Conservation (phyloP, 139 green algal species). For the Chlorella ohadii region DNA sequence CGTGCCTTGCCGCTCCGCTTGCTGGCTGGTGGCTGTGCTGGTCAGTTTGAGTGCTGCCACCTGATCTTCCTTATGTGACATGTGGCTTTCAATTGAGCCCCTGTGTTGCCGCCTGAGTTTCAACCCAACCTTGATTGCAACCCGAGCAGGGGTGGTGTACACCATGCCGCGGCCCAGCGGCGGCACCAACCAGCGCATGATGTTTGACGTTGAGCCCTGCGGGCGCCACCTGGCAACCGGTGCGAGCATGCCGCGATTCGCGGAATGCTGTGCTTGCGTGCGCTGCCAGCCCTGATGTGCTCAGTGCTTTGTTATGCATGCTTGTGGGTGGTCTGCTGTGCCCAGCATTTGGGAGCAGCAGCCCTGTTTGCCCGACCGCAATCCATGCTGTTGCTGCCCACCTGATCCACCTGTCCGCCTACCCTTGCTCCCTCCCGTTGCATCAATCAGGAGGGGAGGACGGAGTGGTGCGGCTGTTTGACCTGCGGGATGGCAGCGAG, state of each 20-base stretch:
- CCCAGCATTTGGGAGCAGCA: neutral
- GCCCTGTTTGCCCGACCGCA: no score
- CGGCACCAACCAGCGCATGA: slow-evolving; percentile 92
- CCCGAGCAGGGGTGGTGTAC: slow-evolving; percentile 65
- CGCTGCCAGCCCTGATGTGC: neutral
- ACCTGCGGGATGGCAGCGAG: slow-evolving; percentile 69
- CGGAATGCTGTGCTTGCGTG: no score
- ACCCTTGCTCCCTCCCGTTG: neutral
- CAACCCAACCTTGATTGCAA: neutral
- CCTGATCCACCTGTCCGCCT: no score
- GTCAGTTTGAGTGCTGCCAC: no score
- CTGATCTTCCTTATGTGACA: no score
- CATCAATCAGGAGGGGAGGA: slow-evolving; percentile 57
- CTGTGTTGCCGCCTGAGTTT: no score
- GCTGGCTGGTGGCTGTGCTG: no score
- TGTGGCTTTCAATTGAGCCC: no score
- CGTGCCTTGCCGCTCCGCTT: no score
- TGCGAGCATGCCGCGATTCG: neutral
- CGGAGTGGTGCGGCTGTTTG: slow-evolving; percentile 69
- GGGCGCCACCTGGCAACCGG: slow-evolving; percentile 86
- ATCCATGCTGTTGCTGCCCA: no score
- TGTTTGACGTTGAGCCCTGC: slow-evolving; percentile 91
- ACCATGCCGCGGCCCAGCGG: slow-evolving; percentile 59
- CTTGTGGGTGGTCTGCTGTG: neutral
- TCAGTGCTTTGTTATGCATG: no score